Percentiles rank a stretch among this genome's conserved stretches.
phyloP scores from a whole-genome alignment of 2,329 filamentous ascomycete species.

The Didymella glomerata region DNA sequence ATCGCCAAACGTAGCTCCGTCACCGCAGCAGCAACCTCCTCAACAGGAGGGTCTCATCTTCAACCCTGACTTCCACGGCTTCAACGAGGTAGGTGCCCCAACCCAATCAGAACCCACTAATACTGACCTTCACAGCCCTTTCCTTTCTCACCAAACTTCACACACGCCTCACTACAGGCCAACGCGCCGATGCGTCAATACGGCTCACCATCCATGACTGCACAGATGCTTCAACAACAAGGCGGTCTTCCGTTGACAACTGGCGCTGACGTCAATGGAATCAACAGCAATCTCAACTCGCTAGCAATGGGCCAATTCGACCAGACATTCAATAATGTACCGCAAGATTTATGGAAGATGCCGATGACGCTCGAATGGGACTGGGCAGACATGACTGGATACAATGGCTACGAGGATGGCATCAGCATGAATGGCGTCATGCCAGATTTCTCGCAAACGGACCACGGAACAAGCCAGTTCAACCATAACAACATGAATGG shows the following conservation, averaged over 20 bases:
- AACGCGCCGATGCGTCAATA: conserved; percentile 41
- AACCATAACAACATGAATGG: conserved; percentile 47
- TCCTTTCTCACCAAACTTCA: conserved; percentile 52
- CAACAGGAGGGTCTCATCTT: conserved; percentile 43
- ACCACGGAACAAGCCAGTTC: conserved; percentile 46
- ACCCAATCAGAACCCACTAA: background rate
- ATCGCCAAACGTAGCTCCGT: conserved; percentile 21
- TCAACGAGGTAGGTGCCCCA: conserved; percentile 46
- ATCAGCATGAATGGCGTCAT: conserved; percentile 52
- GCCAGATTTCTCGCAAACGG: conserved; percentile 41
- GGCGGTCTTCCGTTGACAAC: conserved; percentile 37
- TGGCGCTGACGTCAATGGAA: conserved; percentile 32
- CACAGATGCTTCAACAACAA: conserved; percentile 44
- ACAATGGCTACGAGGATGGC: conserved; percentile 48
- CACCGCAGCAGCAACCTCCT: conserved; percentile 38
- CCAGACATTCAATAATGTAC: conserved; percentile 77
- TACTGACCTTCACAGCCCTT: conserved; percentile 45
- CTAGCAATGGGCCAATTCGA: conserved; percentile 66
- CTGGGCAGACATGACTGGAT: conserved; percentile 64
- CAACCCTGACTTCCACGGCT: conserved; percentile 48
- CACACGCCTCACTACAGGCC: conserved; percentile 48
- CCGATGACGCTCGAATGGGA: conserved; percentile 97
- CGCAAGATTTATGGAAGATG: conserved; percentile 93
- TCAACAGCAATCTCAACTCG: conserved; percentile 39
- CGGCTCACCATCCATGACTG: conserved; percentile 43